A percentile compares a stretch with the other conserved stretches of the same genome.
phyloP scores from a whole-genome alignment of 768 basidiomycete genomes.

The Harrya chromipes region DNA sequence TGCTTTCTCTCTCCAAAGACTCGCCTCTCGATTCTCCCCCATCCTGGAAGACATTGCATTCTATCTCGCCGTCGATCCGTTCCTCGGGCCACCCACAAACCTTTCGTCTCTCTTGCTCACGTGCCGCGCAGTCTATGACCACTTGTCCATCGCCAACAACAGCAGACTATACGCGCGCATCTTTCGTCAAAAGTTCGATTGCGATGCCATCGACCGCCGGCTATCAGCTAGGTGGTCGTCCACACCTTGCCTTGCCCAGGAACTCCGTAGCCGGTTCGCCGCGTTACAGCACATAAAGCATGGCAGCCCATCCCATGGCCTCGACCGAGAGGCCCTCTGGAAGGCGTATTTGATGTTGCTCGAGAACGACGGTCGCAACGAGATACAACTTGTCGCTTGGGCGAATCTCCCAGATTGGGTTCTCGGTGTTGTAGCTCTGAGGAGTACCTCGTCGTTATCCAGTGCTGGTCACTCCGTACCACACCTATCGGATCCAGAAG shows the following conservation, averaged over 20 bases:
- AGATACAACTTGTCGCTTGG: constrained; percentile 41
- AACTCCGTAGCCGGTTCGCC: constrained; percentile 42
- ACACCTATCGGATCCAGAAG: constrained; percentile 31
- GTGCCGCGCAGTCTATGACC: constrained; percentile 35
- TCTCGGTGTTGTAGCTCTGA: constrained; percentile 11
- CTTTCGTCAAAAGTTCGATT: constrained; percentile 46
- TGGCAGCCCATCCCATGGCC: constrained; percentile 9
- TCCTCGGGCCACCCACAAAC: constrained; percentile 43
- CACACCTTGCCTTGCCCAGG: constrained; percentile 36
- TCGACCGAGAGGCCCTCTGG: constrained; percentile 48
- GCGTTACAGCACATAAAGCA: constrained; percentile 42
- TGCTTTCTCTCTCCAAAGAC: constrained; percentile 16
- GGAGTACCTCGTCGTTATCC: constrained; percentile 5
- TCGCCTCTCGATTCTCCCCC: constrained; percentile 13
- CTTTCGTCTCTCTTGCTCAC: constrained; percentile 39
- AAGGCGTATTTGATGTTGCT: constrained; percentile 51
- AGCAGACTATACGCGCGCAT: constrained; percentile 41
- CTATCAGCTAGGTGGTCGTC: constrained; percentile 37
- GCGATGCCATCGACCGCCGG: constrained; percentile 37
- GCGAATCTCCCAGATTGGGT: constrained; percentile 35
- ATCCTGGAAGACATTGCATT: constrained; percentile 42
- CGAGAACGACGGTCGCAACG: constrained; percentile 50
- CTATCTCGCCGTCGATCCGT: constrained; percentile 34
- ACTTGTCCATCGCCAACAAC: constrained; percentile 36
- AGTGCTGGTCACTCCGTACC: constrained; percentile 7